A percentile compares a stretch with the other conserved stretches of the same genome.
These are phyloP conservation scores for Paramecium bursaria DNA, from an alignment of 73 alveolate genomes.

Conservation along the genomic window DNA sequence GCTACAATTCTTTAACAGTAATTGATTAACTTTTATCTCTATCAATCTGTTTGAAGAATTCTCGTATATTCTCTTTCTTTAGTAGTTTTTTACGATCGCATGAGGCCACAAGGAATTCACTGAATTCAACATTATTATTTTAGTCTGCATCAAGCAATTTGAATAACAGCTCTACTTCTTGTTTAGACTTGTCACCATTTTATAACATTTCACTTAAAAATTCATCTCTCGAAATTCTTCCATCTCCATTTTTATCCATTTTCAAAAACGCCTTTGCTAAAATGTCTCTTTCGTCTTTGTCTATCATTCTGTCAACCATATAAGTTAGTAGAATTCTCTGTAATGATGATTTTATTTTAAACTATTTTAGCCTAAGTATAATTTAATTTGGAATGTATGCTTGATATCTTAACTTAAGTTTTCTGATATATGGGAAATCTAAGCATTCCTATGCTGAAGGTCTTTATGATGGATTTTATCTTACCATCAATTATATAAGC, in stretches of 20 bases:
- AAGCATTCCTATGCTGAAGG: background rate
- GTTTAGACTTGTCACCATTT: background rate
- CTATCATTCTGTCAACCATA: too few species aligned
- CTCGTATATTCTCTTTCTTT: background rate
- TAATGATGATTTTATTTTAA: too few species aligned
- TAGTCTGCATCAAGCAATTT: background rate
- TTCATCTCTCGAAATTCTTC: slow-evolving; percentile 9
- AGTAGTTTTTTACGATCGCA: background rate
- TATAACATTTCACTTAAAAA: background rate
- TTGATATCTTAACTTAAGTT: too few species aligned
- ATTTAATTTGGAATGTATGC: too few species aligned
- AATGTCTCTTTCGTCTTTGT: slow-evolving; percentile 11
- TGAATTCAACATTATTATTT: slow-evolving; percentile 13
- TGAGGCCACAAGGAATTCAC: slow-evolving; percentile 13
- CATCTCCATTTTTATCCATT: slow-evolving; percentile 31
- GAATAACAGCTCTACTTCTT: background rate
- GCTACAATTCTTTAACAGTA: slow-evolving; percentile 4
- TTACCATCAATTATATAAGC: background rate
- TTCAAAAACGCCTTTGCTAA: background rate
- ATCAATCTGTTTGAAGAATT: background rate
- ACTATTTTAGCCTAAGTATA: too few species aligned
- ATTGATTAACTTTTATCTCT: slow-evolving; percentile 13
- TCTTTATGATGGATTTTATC: background rate
- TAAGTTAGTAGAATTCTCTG: too few species aligned
- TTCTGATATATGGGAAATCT: too few species aligned